Base-by-base conservation (phyloP, 2,329 filamentous ascomycete species). In the Arthrobotrys musiformis region DNA sequence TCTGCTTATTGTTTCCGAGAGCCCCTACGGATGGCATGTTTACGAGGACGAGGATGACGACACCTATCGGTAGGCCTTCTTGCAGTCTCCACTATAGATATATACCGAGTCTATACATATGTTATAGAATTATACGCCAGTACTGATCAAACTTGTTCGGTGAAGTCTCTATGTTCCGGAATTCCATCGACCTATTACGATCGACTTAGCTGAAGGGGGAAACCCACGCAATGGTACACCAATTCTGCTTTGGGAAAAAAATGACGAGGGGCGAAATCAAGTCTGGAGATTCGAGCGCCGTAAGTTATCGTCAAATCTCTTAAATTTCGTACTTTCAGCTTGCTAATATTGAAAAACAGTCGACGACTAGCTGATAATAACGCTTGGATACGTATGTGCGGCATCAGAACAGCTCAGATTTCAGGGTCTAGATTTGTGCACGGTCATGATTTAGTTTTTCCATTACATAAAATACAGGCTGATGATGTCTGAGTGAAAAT, bases 41-140 rank as follows among this genome's bases (percentile, higher is more conserved):
- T 44, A 62, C 13, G 58, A 62, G 2, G 37, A 46, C 8, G 58
- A 62, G 9, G 58, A 62, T 9, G 58, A 62, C 22, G 58, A 62
- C 15, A 58, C 54, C 19, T 46, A 62, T 22, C 37, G 58, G 58
- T 62, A 46, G 24, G 6, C 19, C 24, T 9, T 4, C 48, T 33
- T 4, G 7, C 1, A 4, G 15, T 15, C 24, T 26, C 5, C 11
- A 9, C 13, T 4, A 2, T 2, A 9, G 11, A 22, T 30, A 6
- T 11, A 4, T 22, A 2, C n/a, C 22, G 9, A 8, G 8, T 4
- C n/a, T 56, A 56, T 13, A 56, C 13, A 6, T 5, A 15, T 15
- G 28, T 30, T 26, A n/a, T n/a, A n/a, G n/a, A n/a, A n/a, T 11
- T 13, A 4, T n/a, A 40, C 37, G 15, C 30, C 9, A 33, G 9